Conservation (phyloP, 495 filamentous ascomycete species). For the Penicillium soppii region DNA sequence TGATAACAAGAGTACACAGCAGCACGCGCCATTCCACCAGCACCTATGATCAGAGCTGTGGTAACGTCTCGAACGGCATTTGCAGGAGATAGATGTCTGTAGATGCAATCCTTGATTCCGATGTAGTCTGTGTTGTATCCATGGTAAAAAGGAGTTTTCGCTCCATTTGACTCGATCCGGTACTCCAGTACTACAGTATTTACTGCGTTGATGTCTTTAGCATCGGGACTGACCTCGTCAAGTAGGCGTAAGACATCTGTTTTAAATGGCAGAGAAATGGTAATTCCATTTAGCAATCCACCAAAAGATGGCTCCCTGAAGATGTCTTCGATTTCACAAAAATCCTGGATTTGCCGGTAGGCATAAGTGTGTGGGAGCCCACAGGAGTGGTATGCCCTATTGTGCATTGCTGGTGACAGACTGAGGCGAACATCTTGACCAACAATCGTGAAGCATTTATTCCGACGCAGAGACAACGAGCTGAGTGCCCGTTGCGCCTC, state of each 20-base stretch:
- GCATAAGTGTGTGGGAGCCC: conserved; percentile 67
- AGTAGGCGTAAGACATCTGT: conserved; percentile 58
- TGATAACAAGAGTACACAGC: conserved; percentile 62
- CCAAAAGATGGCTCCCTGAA: conserved; percentile 15
- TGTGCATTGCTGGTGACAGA: conserved; percentile 53
- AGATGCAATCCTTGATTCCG: conserved; percentile 61
- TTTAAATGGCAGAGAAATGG: conserved; percentile 65
- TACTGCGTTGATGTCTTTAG: conserved; percentile 59
- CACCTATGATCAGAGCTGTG: conserved; percentile 57
- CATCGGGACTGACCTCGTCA: conserved; percentile 59
- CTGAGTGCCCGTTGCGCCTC: conserved; percentile 33
- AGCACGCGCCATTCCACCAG: conserved; percentile 62
- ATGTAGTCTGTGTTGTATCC: conserved; percentile 67
- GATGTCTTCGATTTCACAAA: conserved; percentile 43
- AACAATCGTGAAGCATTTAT: conserved; percentile 25
- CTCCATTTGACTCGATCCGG: conserved; percentile 25
- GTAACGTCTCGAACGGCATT: conserved; percentile 42
- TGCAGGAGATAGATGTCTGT: conserved; percentile 50
- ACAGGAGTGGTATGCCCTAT: conserved; percentile 59
- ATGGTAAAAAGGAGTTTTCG: conserved; percentile 37
- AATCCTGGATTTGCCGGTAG: conserved; percentile 51
- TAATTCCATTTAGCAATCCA: conserved; percentile 59
- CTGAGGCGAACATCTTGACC: conserved; percentile 23
- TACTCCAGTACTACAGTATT: conserved; percentile 62
- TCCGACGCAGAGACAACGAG: conserved; percentile 47